phyloP scores from a whole-genome alignment of 2,329 filamentous ascomycete genomes.

The Claviceps cyperi region DNA sequence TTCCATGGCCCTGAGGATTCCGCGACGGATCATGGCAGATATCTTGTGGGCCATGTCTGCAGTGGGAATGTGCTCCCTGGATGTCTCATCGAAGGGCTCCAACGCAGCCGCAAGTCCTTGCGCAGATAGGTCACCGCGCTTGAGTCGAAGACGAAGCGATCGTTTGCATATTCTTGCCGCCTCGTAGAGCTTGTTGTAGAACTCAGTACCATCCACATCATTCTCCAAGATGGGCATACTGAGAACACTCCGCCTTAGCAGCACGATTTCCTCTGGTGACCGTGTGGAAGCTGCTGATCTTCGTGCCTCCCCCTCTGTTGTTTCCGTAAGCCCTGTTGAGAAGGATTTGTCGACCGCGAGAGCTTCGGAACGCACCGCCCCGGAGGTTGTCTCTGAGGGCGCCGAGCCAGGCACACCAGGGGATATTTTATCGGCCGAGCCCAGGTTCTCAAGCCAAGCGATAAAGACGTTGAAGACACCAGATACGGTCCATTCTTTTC shows the following conservation, averaged over 20 bases:
- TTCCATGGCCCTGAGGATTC: conserved; percentile 8
- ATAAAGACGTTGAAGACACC: conserved; percentile 15
- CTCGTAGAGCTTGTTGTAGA: conserved; percentile 5
- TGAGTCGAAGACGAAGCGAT: conserved; percentile 7
- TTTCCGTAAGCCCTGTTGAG: neutral
- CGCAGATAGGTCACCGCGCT: conserved; percentile 6
- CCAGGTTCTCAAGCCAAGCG: conserved; percentile 14
- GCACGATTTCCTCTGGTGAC: conserved; percentile 7
- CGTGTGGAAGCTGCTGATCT: neutral
- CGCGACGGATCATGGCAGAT: conserved; percentile 10
- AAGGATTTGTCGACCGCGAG: neutral
- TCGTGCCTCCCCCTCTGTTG: neutral
- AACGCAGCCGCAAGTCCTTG: conserved; percentile 7
- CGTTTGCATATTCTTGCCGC: conserved; percentile 4
- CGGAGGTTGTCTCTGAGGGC: neutral
- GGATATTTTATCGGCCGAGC: conserved; percentile 9
- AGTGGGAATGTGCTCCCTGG: conserved; percentile 6
- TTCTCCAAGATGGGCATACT: conserved; percentile 1
- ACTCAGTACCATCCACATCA: conserved; percentile 3
- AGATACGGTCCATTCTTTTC: conserved; percentile 8
- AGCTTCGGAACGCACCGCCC: conserved; percentile 4
- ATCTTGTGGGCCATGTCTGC: conserved; percentile 7
- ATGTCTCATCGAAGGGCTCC: conserved; percentile 10
- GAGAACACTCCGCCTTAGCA: conserved; percentile 6
- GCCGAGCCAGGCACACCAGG: conserved; percentile 3